phyloP scores from a whole-genome alignment of 1,139 yeast species.

The Eremothecium sinecaudum region DNA sequence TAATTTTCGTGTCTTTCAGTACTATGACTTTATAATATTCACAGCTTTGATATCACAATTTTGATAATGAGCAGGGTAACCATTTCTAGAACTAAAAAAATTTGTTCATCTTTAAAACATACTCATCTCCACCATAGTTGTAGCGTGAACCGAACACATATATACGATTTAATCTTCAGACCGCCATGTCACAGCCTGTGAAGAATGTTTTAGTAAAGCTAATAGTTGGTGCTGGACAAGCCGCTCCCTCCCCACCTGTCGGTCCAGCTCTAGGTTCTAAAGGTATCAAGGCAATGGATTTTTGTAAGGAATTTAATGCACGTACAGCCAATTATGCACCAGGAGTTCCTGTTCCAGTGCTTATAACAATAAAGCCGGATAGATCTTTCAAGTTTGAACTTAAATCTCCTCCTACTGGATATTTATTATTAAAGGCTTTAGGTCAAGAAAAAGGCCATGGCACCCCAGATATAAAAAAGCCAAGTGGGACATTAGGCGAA shows the following conservation, averaged over 20 bases:
- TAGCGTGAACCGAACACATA: no score
- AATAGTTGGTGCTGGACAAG: constrained; percentile 97
- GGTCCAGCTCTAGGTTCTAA: constrained; percentile 98
- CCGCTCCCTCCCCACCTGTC: constrained; percentile 98
- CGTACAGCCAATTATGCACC: constrained; percentile 80
- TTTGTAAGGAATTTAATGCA: constrained; percentile 96
- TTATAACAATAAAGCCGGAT: constrained; percentile 83
- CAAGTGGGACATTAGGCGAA: constrained; percentile 48
- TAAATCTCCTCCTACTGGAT: constrained; percentile 89
- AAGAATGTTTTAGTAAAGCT: constrained; percentile 61
- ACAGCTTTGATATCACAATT: no score
- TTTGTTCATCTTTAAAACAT: no score
- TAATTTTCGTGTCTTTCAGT: no score
- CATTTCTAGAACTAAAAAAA: no score
- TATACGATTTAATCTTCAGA: no score
- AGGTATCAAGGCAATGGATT: constrained; percentile 97
- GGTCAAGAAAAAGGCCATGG: constrained; percentile 56
- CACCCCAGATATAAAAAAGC: constrained; percentile 34
- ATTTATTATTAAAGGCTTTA: constrained; percentile 76
- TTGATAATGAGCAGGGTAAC: no score
- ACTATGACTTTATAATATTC: no score
- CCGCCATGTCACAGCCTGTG: constrained; percentile 26
- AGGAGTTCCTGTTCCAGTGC: constrained; percentile 84
- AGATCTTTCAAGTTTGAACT: constrained; percentile 77
- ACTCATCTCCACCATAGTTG: no score